These are phyloP conservation scores for Tylopilus rubrobrunneus DNA, from an alignment of 768 basidiomycete species.

Conservation along the genomic window DNA sequence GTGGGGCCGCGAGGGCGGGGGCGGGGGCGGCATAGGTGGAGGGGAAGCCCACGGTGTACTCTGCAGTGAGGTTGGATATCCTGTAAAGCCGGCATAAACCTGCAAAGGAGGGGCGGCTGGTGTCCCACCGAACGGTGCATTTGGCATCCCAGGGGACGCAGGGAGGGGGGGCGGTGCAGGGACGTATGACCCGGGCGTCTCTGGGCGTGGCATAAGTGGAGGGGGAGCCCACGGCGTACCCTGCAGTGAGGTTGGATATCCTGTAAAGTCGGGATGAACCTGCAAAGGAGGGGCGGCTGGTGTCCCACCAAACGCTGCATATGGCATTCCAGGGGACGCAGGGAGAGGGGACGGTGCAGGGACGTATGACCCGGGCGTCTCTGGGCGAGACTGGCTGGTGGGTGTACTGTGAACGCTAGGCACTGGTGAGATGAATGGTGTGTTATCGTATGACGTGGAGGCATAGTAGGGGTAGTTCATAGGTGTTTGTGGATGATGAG, in stretches of 20 bases:
- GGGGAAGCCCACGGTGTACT: constrained; percentile 28
- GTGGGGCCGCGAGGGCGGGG: too few species aligned
- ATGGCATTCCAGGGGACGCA: constrained; percentile 13
- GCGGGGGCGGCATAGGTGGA: too few species aligned
- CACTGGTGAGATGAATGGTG: constrained; percentile 37
- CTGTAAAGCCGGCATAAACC: constrained; percentile 31
- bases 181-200: constrained; percentile 31
- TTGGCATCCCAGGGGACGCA: constrained; percentile 13
- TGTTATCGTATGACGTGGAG: constrained; percentile 16
- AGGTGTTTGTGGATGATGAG: constrained; percentile 30
- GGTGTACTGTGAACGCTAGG: constrained; percentile 27
- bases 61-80: constrained; percentile 26
- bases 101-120: constrained; percentile 7
- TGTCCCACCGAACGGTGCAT: constrained; percentile 6
- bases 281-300: constrained; percentile 7
- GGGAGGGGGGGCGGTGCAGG: constrained; percentile 30
- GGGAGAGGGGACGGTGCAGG: constrained; percentile 30
- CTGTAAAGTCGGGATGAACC: constrained; percentile 31
- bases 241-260: constrained; percentile 25
- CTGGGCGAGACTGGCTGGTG: constrained; percentile 17
- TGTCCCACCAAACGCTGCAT: constrained; percentile 6
- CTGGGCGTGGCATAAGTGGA: constrained; percentile 14
- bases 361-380: constrained; percentile 31
- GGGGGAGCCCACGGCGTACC: constrained; percentile 27
- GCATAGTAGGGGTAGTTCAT: constrained; percentile 39